phyloP scores from a whole-genome alignment of 1,139 yeast genomes.

The Candida albicans region DNA sequence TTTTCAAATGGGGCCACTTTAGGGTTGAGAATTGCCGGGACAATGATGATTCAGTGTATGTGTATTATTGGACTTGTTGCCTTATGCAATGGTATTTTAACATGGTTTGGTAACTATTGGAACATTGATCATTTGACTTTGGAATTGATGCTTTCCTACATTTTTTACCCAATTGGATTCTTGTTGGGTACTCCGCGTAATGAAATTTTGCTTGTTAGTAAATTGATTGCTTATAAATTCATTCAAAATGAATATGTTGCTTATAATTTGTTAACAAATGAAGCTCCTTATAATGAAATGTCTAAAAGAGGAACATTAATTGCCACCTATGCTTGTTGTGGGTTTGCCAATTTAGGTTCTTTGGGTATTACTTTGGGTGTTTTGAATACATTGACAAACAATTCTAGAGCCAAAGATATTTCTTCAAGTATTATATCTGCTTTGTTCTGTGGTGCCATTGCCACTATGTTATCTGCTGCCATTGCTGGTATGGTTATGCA shows the following conservation, averaged over 20 bases:
- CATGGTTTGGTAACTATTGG: constrained; percentile 70
- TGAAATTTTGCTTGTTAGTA: constrained; percentile 53
- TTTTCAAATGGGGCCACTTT: constrained; percentile 63
- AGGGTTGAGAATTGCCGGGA: constrained; percentile 60
- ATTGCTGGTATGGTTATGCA: constrained; percentile 70
- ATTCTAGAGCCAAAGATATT: constrained; percentile 49
- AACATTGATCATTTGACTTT: constrained; percentile 52
- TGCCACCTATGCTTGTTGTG: constrained; percentile 67
- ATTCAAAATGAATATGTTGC: constrained; percentile 69
- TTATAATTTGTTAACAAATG: constrained; percentile 42
- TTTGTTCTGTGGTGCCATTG: constrained; percentile 53
- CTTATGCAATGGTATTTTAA: constrained; percentile 55
- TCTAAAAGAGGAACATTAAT: constrained; percentile 56
- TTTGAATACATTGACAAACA: constrained; percentile 57
- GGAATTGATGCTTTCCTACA: constrained; percentile 58
- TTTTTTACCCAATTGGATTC: constrained; percentile 63
- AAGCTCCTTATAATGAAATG: constrained; percentile 49
- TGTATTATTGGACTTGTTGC: constrained; percentile 66
- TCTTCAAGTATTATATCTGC: constrained; percentile 51
- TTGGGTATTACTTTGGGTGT: constrained; percentile 67
- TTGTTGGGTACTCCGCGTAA: constrained; percentile 60
- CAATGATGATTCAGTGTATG: constrained; percentile 60
- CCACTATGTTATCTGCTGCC: constrained; percentile 61
- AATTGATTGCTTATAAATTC: constrained; percentile 57
- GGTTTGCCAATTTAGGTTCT: constrained; percentile 65